Conservation (phyloP, 2,329 filamentous ascomycete genomes). For the Simplicillium sp. region DNA sequence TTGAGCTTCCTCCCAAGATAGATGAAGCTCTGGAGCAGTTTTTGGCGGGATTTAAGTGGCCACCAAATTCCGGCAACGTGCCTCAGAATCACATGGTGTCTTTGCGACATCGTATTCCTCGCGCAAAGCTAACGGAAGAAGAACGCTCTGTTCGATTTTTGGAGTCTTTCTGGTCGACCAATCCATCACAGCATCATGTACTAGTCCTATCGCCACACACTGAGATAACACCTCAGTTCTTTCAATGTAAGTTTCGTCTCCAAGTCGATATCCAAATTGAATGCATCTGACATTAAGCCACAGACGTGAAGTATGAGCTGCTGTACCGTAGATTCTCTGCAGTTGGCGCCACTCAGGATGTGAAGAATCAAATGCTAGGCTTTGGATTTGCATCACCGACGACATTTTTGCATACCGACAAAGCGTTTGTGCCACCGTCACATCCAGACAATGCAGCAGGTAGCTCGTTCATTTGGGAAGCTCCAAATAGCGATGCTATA, state of each 20-base stretch:
- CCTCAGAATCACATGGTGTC: constrained; percentile 47
- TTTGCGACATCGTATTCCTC: constrained; percentile 64
- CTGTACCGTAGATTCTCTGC: constrained; percentile 69
- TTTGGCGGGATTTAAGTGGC: constrained; percentile 59
- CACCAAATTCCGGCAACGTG: constrained; percentile 32
- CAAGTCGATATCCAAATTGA: not conserved
- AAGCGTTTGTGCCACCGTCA: constrained; percentile 39
- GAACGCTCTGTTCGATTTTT: constrained; percentile 68
- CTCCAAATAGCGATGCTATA: constrained; percentile 71
- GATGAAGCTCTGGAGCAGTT: constrained; percentile 57
- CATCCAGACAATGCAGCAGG: constrained; percentile 12
- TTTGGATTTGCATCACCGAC: constrained; percentile 71
- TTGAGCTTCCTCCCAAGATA: constrained; percentile 68
- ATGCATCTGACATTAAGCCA: constrained; percentile 8
- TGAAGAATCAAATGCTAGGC: constrained; percentile 56
- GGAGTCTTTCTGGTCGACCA: constrained; percentile 77
- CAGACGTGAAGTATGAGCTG: constrained; percentile 65
- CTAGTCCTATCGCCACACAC: constrained; percentile 76
- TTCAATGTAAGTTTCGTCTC: constrained; percentile 50
- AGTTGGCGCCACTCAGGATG: constrained; percentile 27
- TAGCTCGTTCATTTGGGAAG: constrained; percentile 73
- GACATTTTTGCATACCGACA: constrained; percentile 50
- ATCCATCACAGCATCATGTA: constrained; percentile 58
- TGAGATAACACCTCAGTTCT: constrained; percentile 73
- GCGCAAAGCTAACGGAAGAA: constrained; percentile 49